Evolutionary conservation across 2,329 filamentous ascomycete genomes (phyloP).

Genomic region (Phialophora macrospora): DNA sequence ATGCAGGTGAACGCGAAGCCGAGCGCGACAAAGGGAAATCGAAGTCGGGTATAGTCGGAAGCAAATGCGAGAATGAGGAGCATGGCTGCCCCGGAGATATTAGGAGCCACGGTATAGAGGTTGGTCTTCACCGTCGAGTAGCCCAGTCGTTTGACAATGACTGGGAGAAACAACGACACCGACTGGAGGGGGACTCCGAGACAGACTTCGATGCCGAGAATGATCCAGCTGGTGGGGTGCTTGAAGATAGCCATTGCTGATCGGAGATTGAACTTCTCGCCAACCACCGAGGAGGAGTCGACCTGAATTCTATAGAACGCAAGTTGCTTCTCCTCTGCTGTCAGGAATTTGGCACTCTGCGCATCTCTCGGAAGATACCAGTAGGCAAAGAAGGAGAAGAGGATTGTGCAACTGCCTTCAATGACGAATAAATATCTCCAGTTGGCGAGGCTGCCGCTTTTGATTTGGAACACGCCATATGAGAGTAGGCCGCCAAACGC

Average conservation of each 20-base stretch:
- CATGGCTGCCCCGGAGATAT: slow-evolving; percentile 73
- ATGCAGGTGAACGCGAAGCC: slow-evolving; percentile 76
- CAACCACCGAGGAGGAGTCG: slow-evolving; percentile 71
- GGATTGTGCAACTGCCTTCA: slow-evolving; percentile 63
- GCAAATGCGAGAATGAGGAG: slow-evolving; percentile 73
- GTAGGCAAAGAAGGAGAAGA: slow-evolving; percentile 67
- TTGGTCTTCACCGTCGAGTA: slow-evolving; percentile 69
- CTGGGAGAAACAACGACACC: slow-evolving; percentile 62
- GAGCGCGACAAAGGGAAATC: slow-evolving; percentile 74
- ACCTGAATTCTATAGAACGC: slow-evolving; percentile 74
- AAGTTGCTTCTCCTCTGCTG: slow-evolving; percentile 67
- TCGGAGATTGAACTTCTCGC: slow-evolving; percentile 59
- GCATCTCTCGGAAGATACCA: slow-evolving; percentile 71
- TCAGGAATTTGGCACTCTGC: slow-evolving; percentile 68
- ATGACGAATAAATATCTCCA: slow-evolving; percentile 63
- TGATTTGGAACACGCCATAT: slow-evolving; percentile 66
- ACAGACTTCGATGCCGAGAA: slow-evolving; percentile 63
- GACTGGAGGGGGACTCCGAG: slow-evolving; percentile 65
- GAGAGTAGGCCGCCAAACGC: slow-evolving; percentile 66
- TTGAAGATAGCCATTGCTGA: slow-evolving; percentile 60
- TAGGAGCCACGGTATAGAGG: slow-evolving; percentile 80
- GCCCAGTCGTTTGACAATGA: slow-evolving; percentile 60
- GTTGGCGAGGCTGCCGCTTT: slow-evolving; percentile 52
- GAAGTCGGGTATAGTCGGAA: slow-evolving; percentile 68
- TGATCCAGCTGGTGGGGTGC: slow-evolving; percentile 59